phyloP scores from a whole-genome alignment of 1,284 basidiomycete genomes.

The Trametes hirsuta region DNA sequence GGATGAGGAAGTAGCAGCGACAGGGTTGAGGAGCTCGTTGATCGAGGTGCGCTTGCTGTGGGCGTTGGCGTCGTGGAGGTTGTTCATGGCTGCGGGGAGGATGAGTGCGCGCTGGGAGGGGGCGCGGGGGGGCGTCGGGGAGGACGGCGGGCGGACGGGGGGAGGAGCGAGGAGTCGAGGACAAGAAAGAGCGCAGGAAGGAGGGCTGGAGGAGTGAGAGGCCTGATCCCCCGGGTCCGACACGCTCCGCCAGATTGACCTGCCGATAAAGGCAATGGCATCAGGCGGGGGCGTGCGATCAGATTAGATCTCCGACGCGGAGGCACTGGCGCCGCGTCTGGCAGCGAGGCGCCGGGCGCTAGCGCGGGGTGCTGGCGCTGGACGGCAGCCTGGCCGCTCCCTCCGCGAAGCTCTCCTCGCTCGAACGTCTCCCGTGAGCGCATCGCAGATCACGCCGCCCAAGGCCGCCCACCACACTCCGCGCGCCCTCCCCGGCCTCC shows the following conservation, averaged over 20 bases:
- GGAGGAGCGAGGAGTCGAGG: conserved; percentile 21
- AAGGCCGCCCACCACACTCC: background rate
- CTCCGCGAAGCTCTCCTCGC: conserved; percentile 20
- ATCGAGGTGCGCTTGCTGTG: conserved; percentile 54
- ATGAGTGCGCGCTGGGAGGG: conserved; percentile 19
- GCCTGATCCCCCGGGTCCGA: conserved; percentile 18
- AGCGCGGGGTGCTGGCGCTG: background rate
- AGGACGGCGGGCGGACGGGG: conserved; percentile 5
- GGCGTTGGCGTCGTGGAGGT: conserved; percentile 45
- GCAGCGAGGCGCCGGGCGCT: background rate
- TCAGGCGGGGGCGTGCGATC: conserved; percentile 17
- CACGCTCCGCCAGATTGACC: conserved; percentile 25
- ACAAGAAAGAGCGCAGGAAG: conserved; percentile 12
- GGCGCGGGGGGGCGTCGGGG: background rate
- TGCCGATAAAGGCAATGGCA: conserved; percentile 20
- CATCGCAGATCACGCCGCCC: background rate
- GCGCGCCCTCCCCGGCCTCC: background rate
- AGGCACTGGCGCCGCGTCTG: background rate
- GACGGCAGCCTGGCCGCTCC: background rate
- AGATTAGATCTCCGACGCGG: conserved; percentile 26
- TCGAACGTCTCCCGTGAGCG: background rate
- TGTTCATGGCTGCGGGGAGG: conserved; percentile 41
- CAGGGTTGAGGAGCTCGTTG: conserved; percentile 53
- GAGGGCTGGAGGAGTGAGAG: conserved; percentile 3
- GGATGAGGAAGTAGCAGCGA: conserved; percentile 34